phyloP scores from a whole-genome alignment of 2,329 filamentous ascomycete species.

The Aschersonia sp. region DNA sequence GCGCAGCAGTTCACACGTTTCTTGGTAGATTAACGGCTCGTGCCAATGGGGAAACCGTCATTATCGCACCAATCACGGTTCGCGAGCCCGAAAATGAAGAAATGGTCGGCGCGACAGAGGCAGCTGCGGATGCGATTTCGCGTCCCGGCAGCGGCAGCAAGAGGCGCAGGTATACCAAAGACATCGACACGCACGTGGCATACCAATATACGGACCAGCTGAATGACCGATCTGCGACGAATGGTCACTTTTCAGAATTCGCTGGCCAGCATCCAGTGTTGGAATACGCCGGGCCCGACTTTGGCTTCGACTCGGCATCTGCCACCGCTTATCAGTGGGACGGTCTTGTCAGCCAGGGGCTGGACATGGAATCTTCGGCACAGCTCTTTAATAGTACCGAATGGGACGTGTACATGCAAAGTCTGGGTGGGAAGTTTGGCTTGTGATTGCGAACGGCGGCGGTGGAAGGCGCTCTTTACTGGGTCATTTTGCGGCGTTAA shows the following conservation, averaged over 20 bases:
- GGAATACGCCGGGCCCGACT: background rate
- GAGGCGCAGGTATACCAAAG: background rate
- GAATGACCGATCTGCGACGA: background rate
- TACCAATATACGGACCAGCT: background rate
- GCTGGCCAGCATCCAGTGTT: background rate
- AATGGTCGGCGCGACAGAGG: background rate
- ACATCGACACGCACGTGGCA: background rate
- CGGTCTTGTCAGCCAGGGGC: background rate
- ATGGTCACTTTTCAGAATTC: background rate
- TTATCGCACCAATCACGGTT: no score
- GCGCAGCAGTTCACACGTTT: background rate
- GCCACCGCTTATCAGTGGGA: background rate
- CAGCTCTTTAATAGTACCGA: background rate
- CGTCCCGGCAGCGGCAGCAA: background rate
- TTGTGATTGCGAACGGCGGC: conserved; percentile 4
- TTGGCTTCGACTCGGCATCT: background rate
- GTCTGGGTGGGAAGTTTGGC: background rate
- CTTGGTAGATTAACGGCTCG: background rate
- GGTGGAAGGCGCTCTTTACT: no score
- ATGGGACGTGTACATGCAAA: background rate
- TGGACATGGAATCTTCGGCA: background rate
- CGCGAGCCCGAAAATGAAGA: background rate
- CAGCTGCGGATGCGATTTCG: background rate
- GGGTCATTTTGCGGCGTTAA: no score
- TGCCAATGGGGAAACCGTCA: background rate